Evolutionary conservation across 768 basidiomycete species (phyloP).

Genomic region (Hortiboletus flavorubellus): DNA sequence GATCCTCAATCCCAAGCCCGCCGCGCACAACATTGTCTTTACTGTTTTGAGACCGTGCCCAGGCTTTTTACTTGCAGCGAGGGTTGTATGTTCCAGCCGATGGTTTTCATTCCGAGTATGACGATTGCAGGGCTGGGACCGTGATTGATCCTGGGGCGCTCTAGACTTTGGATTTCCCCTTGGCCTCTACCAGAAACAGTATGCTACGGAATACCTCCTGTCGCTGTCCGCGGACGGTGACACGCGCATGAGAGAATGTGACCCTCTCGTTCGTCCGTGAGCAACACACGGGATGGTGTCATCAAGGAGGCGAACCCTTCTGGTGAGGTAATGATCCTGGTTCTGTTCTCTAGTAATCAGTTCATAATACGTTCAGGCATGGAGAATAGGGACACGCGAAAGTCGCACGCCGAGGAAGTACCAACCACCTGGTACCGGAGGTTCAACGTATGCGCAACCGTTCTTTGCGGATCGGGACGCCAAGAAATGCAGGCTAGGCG

Average conservation of each 20-base stretch:
- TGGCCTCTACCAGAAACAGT: slow-evolving; percentile 3
- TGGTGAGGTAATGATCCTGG: slow-evolving; percentile 9
- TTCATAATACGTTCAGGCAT: neutral
- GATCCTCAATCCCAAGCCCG: neutral
- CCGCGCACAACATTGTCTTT: neutral
- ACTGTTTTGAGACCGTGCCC: neutral
- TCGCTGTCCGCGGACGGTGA: slow-evolving; percentile 8
- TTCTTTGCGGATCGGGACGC: slow-evolving; percentile 13
- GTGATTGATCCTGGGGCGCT: neutral
- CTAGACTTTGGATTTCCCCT: slow-evolving; percentile 8
- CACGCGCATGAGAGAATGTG: neutral
- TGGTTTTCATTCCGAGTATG: slow-evolving; percentile 2
- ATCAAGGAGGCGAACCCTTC: neutral
- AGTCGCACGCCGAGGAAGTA: neutral
- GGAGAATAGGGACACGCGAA: neutral
- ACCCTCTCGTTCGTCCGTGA: neutral
- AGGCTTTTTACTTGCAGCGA: neutral
- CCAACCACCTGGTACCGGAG: neutral
- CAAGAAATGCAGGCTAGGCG: slow-evolving; percentile 13
- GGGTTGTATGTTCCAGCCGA: neutral
- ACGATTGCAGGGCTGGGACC: neutral
- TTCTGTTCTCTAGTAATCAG: neutral
- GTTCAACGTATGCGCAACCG: neutral
- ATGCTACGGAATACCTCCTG: neutral
- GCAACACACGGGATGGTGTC: neutral